Evolutionary conservation across 352 stramenopile species (phyloP), one percentile per base, ranked within the genome.

Genomic region (Aphanomyces cochlioides): DNA sequence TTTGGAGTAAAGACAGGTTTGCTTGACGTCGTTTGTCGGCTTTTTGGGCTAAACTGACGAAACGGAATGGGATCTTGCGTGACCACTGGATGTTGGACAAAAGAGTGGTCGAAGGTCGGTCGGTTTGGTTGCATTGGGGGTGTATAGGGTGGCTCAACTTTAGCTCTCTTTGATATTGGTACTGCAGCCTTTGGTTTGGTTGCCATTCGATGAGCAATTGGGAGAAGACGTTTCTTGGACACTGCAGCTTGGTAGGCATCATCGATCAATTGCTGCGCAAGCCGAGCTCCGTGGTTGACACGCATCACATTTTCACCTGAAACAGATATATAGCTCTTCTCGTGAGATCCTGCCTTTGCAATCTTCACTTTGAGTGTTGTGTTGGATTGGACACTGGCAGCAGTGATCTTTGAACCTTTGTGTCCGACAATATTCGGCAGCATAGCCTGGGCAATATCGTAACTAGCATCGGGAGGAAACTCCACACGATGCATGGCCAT

Each of bases 401-500:
- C 59, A 6, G 59, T 56, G 43, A 67, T 67, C 59, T 67, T 67
- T 41, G 59, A 41, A 34, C 59, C 59, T 15, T 38, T 21, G 19
- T 48, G 38, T 7, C 59, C 59, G 13, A 67, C 39, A 28, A 67
- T 56, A 40, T 67, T 41, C 17, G 59, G 59, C 15, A 67, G 34
- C 59, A 67, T 67, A 7, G 43, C 19, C 8, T 12, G 19, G 3
- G 59, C 59, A 4, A 45, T 67, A 6, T 39, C 59, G 19, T 41
- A 19, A 34, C 56, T 45, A 7, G 56, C 38, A 37, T 56, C 59
- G 54, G 19, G 10, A 13, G 59, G 59, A 39, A 67, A 67, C 15
- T 67, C 43, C 8, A 67, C 41, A 15, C 59, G 59, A 17, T 67
- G 59, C 59, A 67, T 67, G 17, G 54, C 54, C 54, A 61, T 61